phyloP scores from a whole-genome alignment of 148 eudicot genomes.

The Beta vulgaris region DNA sequence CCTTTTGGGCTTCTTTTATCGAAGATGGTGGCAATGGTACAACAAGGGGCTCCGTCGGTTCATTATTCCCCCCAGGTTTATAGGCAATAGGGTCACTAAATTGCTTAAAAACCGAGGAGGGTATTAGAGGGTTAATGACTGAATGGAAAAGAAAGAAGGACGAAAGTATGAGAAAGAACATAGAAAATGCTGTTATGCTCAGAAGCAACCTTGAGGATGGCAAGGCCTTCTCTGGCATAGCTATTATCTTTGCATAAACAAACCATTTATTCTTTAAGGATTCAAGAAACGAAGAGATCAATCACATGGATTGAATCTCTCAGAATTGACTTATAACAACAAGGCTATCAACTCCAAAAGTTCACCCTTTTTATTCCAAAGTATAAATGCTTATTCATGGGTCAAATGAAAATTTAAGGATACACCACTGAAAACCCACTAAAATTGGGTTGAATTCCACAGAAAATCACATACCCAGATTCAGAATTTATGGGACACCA shows the following conservation, averaged over 20 bases:
- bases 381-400: neutral
- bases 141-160: conserved; percentile 55
- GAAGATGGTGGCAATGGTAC: conserved; percentile 19
- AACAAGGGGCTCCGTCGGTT: neutral
- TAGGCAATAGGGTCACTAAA: conserved; percentile 27
- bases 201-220: conserved; percentile 50
- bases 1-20: conserved; percentile 2
- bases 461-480: conserved; percentile 14
- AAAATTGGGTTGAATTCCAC: conserved; percentile 11
- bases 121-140: conserved; percentile 39
- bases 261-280: conserved; percentile 25
- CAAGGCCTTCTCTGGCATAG: conserved; percentile 54
- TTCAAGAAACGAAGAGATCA: conserved; percentile 8
- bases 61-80: conserved; percentile 15
- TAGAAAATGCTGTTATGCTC: conserved; percentile 44
- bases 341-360: neutral
- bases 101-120: conserved; percentile 43
- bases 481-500: too few species aligned
- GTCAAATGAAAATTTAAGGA: neutral
- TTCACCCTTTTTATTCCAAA: neutral
- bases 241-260: conserved; percentile 19
- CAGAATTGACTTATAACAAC: neutral
- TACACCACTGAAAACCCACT: neutral
- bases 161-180: conserved; percentile 48
- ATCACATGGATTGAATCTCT: neutral